Conservation (phyloP, 1,139 yeast species). For the Kodamaea fungicola region DNA sequence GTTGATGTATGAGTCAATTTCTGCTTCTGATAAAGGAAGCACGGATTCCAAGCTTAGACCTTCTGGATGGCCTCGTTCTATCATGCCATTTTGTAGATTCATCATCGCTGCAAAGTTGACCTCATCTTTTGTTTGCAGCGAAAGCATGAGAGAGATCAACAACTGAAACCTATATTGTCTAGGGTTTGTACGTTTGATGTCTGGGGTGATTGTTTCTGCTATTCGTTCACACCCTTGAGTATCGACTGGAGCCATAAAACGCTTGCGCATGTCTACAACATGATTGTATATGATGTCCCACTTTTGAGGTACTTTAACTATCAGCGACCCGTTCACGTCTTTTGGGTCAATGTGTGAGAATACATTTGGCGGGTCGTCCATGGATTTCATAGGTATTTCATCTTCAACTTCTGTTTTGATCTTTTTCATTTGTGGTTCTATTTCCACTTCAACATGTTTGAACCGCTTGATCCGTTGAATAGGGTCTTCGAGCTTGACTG, state of each 20-base stretch:
- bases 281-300: slow-evolving; percentile 58
- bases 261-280: slow-evolving; percentile 62
- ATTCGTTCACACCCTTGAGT: slow-evolving; percentile 82
- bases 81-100: slow-evolving; percentile 48
- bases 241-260: slow-evolving; percentile 77
- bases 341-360: slow-evolving; percentile 8
- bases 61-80: slow-evolving; percentile 22
- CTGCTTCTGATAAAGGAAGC: slow-evolving; percentile 48
- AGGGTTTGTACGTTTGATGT: slow-evolving; percentile 28
- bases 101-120: slow-evolving; percentile 73
- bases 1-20: slow-evolving; percentile 61
- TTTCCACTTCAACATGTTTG: not conserved
- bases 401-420: not conserved
- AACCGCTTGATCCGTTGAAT: not conserved
- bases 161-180: slow-evolving; percentile 64
- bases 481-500: too few relatives aligned
- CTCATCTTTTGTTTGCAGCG: slow-evolving; percentile 92
- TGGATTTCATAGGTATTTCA: too few relatives aligned
- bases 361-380: slow-evolving; percentile 7
- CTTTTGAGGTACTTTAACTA: slow-evolving; percentile 33
- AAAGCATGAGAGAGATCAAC: slow-evolving; percentile 76
- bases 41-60: slow-evolving; percentile 33
- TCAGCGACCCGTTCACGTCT: slow-evolving; percentile 3
- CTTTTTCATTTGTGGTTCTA: not conserved
- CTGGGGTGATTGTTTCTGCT: slow-evolving; percentile 47